Base-by-base conservation (phyloP, 1,139 yeast species). In the Kluyveromyces sp. region DNA sequence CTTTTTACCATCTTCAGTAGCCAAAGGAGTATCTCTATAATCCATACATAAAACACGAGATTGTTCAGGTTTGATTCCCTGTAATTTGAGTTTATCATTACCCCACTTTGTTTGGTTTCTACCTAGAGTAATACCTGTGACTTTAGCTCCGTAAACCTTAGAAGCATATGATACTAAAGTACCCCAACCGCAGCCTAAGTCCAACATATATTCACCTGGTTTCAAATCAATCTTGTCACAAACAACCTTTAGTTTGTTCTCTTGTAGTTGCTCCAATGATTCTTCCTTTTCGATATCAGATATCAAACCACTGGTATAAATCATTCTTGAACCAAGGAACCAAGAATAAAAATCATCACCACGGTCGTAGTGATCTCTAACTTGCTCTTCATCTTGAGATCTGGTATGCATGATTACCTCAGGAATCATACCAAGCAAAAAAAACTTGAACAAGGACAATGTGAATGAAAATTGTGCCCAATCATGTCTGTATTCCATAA, bases 111-210 rank as follows among this genome's bases (percentile, higher is more conserved):
- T 88, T 72, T 88, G 96, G 72, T 89, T 88, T 64, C 75, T 81
- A 63, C 96, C 96, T 53, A 88, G 75, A 39, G 96, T 88, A 58
- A 89, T 73, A 70, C 96, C 96, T 48, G 96, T 88, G 48, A 86
- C 95, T 46, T 77, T 70, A 43, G 96, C 96, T 48, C 92, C 95
- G 59, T 82, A 81, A 65, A 83, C 83, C 54, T 83, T 76, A 3
- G 95, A 85, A 36, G 95, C 90, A 66, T 72, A 87, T 38, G 94
- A 75, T 44, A 95, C 88, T 66, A 90, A 76, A 48, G 96, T 85
- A 64, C 97, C 97, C 97, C 97, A 88, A 55, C 97, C 96, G 70
- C 96, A 88, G 50, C 96, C 96, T 53, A 88, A 72, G 64, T 88
- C 97, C 55, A 88, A 78, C 63, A 87, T 74, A 47, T 71, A 71